These are phyloP conservation scores for Trichoderma sp. DNA, from an alignment of 2,329 filamentous ascomycete genomes.

Conservation along the genomic window DNA sequence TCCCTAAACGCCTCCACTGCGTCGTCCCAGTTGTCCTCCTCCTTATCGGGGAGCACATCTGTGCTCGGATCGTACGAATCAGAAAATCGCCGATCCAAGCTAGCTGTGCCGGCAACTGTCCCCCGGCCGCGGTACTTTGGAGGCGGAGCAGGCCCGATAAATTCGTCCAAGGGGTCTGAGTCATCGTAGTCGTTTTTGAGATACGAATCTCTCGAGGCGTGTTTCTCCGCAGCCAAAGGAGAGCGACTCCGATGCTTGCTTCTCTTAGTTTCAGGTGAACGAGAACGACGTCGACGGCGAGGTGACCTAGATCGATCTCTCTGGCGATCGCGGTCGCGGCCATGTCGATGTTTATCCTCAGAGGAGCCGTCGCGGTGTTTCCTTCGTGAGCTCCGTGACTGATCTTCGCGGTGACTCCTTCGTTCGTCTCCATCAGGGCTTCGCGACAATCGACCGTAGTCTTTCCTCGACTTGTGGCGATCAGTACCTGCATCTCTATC, in stretches of 20 bases:
- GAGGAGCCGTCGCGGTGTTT: slow-evolving; percentile 5
- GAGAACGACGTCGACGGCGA: slow-evolving; percentile 28
- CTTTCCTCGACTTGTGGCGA: slow-evolving; percentile 15
- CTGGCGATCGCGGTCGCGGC: slow-evolving; percentile 22
- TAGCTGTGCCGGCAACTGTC: slow-evolving; percentile 55
- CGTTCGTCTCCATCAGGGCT: slow-evolving; percentile 21
- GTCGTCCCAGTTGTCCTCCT: slow-evolving; percentile 69
- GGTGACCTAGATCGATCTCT: slow-evolving; percentile 28
- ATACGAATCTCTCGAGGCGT: slow-evolving; percentile 6
- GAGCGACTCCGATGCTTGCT: slow-evolving; percentile 36
- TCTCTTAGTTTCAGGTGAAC: slow-evolving; percentile 32
- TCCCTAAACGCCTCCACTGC: slow-evolving; percentile 76
- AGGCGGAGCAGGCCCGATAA: slow-evolving; percentile 71
- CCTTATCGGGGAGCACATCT: slow-evolving; percentile 43
- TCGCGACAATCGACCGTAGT: slow-evolving; percentile 28
- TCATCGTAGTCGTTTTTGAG: slow-evolving; percentile 23
- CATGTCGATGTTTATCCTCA: background rate
- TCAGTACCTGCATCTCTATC: slow-evolving; percentile 20
- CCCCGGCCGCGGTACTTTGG: slow-evolving; percentile 64
- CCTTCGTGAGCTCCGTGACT: slow-evolving; percentile 22
- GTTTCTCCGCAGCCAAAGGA: slow-evolving; percentile 14
- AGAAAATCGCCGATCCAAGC: slow-evolving; percentile 79
- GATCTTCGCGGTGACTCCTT: slow-evolving; percentile 21
- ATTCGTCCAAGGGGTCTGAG: slow-evolving; percentile 71
- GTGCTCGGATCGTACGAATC: slow-evolving; percentile 56